These are phyloP conservation scores for Cronartium quercuum DNA, from an alignment of 1,284 basidiomycete species.

Conservation along the genomic window DNA sequence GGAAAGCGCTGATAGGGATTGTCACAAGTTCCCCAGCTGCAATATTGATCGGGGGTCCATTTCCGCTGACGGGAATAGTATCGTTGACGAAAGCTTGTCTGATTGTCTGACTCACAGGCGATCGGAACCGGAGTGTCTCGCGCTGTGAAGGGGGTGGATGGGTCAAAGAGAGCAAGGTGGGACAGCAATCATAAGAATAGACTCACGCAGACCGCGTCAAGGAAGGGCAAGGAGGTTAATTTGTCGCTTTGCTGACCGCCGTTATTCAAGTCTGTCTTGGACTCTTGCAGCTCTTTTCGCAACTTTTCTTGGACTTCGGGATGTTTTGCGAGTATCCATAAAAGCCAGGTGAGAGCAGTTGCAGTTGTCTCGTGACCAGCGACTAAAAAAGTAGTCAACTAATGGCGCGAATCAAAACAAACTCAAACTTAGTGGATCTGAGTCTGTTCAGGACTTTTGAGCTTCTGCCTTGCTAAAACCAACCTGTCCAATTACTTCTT, in stretches of 20 bases:
- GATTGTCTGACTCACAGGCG: conserved; percentile 53
- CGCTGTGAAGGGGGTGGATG: conserved; percentile 33
- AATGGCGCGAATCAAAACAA: conserved; percentile 39
- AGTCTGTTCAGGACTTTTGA: conserved; percentile 40
- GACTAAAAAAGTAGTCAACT: conserved; percentile 45
- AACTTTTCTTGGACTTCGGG: conserved; percentile 58
- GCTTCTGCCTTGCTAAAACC: conserved; percentile 34
- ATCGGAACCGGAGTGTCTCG: conserved; percentile 61
- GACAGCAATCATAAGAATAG: too few relatives aligned
- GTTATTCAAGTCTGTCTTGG: neutral
- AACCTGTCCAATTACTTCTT: conserved; percentile 7
- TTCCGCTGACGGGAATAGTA: conserved; percentile 56
- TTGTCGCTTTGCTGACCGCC: neutral
- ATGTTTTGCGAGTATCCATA: conserved; percentile 60
- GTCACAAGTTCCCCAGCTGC: conserved; percentile 59
- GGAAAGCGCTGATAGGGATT: conserved; percentile 61
- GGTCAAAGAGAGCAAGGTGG: neutral
- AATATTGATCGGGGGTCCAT: conserved; percentile 52
- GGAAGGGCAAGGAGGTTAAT: neutral
- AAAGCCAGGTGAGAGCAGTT: conserved; percentile 65
- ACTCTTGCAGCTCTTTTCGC: conserved; percentile 52
- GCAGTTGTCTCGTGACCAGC: conserved; percentile 55
- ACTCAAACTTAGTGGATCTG: conserved; percentile 13
- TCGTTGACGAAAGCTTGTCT: conserved; percentile 68
- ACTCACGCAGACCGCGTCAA: conserved; percentile 61